Conservation (phyloP, 129 eudicot species). For the Artemisia annua region DNA sequence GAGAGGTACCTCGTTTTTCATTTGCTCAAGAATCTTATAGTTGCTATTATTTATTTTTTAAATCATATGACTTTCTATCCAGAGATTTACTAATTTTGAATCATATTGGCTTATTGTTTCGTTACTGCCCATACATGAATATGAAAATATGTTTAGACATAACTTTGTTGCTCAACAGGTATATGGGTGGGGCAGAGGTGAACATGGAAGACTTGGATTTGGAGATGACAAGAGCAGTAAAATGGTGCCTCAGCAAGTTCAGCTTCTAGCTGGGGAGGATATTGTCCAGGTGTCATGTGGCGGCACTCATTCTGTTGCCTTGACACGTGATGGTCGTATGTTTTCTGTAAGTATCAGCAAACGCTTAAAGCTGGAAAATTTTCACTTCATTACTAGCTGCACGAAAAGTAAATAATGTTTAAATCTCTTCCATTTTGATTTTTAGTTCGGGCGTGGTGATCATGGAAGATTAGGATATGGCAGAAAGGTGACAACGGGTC, state of each 20-base stretch:
- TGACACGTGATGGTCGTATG: slow-evolving; percentile 87
- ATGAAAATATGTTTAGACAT: background rate
- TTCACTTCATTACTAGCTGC: background rate
- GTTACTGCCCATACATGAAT: background rate
- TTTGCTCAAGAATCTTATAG: background rate
- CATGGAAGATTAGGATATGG: no score
- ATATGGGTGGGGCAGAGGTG: slow-evolving; percentile 99
- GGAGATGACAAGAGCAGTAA: slow-evolving; percentile 99
- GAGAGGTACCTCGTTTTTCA: slow-evolving; percentile 65
- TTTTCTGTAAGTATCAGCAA: slow-evolving; percentile 63
- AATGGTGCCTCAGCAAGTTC: slow-evolving; percentile 97
- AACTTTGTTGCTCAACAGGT: slow-evolving; percentile 46
- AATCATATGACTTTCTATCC: background rate
- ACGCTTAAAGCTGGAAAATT: background rate
- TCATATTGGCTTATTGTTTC: background rate
- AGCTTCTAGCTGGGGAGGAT: slow-evolving; percentile 87
- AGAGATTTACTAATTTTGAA: background rate
- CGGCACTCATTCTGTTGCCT: slow-evolving; percentile 99
- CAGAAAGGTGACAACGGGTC: no score
- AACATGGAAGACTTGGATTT: slow-evolving; percentile 98
- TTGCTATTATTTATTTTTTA: background rate
- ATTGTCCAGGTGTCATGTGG: slow-evolving; percentile 98
- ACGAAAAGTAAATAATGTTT: background rate
- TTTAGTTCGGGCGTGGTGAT: no score
- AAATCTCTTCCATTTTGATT: background rate